Evolutionary conservation across 441 rosid species (phyloP).

Genomic region (Adansonia madagascariensis): DNA sequence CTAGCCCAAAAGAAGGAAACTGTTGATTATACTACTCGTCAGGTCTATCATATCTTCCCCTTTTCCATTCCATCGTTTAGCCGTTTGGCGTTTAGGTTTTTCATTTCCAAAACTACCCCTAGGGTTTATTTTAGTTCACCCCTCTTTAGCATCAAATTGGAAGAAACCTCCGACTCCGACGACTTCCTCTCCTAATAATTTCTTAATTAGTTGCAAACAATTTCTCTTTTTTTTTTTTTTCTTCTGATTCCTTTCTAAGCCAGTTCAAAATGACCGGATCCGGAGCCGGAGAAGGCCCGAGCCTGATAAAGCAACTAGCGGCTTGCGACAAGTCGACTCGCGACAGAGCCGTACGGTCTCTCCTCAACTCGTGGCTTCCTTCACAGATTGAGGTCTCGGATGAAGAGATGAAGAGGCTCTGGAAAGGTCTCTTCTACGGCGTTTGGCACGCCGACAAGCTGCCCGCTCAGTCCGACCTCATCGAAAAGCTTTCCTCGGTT

Average conservation of each 20-base stretch:
- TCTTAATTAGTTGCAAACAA: neutral
- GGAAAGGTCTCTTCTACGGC: conserved; percentile 96
- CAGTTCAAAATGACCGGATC: neutral
- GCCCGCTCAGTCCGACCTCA: conserved; percentile 64
- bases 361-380: conserved; percentile 45
- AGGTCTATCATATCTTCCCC: neutral
- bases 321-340: conserved; percentile 67
- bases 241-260: too few species aligned
- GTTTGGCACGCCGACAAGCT: conserved; percentile 93
- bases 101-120: conserved; percentile 20
- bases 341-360: conserved; percentile 55
- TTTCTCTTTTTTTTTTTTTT: neutral
- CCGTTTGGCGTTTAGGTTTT: conserved; percentile 4
- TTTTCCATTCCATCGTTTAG: neutral
- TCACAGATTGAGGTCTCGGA: conserved; percentile 59
- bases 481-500: conserved; percentile 59
- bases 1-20: neutral
- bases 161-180: conserved; percentile 1
- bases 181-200: neutral
- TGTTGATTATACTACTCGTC: neutral
- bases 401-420: conserved; percentile 70
- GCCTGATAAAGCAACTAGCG: conserved; percentile 43
- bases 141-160: neutral
- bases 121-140: conserved; percentile 1
- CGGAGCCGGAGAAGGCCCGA: conserved; percentile 40